Percentiles rank a stretch among this genome's conserved stretches.
phyloP scores from a whole-genome alignment of 2,329 filamentous ascomycete genomes.

The Periglandula ipomoeae region DNA sequence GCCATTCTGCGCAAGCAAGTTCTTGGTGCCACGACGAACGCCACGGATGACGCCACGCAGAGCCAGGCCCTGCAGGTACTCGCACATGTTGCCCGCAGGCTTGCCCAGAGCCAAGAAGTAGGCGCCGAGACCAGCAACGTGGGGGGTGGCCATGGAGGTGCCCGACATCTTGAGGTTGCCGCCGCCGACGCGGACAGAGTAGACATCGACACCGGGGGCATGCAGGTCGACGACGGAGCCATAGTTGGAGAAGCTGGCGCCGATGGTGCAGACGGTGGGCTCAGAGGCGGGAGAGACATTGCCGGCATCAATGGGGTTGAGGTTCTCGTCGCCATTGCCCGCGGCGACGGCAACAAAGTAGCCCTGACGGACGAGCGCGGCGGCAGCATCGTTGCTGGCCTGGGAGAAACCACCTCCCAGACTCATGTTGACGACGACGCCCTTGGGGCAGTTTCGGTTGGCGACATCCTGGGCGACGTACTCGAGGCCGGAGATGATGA shows the following conservation, averaged over 20 bases:
- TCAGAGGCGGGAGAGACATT: slow-evolving; percentile 39
- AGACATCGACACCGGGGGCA: slow-evolving; percentile 37
- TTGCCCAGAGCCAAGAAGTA: slow-evolving; percentile 31
- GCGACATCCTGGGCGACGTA: slow-evolving; percentile 28
- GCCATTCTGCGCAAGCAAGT: slow-evolving; percentile 3
- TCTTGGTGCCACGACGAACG: neutral
- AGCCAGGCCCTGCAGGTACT: neutral
- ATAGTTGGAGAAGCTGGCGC: slow-evolving; percentile 41
- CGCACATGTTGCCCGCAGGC: slow-evolving; percentile 10
- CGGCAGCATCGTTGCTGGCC: slow-evolving; percentile 41
- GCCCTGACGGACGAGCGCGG: slow-evolving; percentile 32
- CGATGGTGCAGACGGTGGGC: slow-evolving; percentile 40
- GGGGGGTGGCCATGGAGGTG: slow-evolving; percentile 34
- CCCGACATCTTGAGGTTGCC: slow-evolving; percentile 20
- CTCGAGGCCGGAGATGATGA: slow-evolving; percentile 36
- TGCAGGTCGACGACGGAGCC: slow-evolving; percentile 40
- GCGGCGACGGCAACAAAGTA: slow-evolving; percentile 47
- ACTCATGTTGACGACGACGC: slow-evolving; percentile 43
- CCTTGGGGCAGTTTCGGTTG: slow-evolving; percentile 29
- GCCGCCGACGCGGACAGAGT: slow-evolving; percentile 37
- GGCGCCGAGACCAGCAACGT: slow-evolving; percentile 31
- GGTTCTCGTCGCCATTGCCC: slow-evolving; percentile 37
- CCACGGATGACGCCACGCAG: neutral
- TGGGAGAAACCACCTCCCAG: slow-evolving; percentile 37
- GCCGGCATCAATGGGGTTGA: slow-evolving; percentile 17